A percentile compares a stretch with the other conserved stretches of the same genome.
Conservation (phyloP, 805 yeast species). For the Yamadazyma philogaea region DNA sequence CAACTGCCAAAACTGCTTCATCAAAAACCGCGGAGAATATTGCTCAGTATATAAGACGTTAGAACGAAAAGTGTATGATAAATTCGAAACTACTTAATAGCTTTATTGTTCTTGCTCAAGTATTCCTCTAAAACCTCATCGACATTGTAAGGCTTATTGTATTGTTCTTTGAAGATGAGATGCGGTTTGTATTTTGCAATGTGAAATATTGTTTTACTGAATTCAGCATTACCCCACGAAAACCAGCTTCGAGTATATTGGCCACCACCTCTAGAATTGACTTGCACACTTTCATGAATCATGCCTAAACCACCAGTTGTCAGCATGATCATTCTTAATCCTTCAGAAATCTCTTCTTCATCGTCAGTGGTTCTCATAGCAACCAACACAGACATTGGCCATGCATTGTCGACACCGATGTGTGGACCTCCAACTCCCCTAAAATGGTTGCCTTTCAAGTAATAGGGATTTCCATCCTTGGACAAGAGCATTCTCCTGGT, state of each 20-base stretch:
- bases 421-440: slow-evolving; percentile 92
- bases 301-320: slow-evolving; percentile 75
- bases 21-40: slow-evolving; percentile 70
- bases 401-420: slow-evolving; percentile 72
- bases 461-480: slow-evolving; percentile 76
- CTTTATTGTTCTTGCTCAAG: not conserved
- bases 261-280: slow-evolving; percentile 45
- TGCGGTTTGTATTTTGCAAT: slow-evolving; percentile 72
- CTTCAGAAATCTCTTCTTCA: slow-evolving; percentile 59
- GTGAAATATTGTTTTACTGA: slow-evolving; percentile 81
- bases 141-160: slow-evolving; percentile 26
- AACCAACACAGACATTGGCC: slow-evolving; percentile 87
- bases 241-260: slow-evolving; percentile 85
- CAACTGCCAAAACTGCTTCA: slow-evolving; percentile 57
- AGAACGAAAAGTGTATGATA: slow-evolving; percentile 9
- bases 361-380: slow-evolving; percentile 71
- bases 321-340: slow-evolving; percentile 50
- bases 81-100: not conserved
- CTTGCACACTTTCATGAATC: slow-evolving; percentile 80
- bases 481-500: slow-evolving; percentile 75
- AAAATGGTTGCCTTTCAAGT: slow-evolving; percentile 56
- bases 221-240: slow-evolving; percentile 91
- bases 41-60: slow-evolving; percentile 57
- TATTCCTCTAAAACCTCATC: slow-evolving; percentile 19
- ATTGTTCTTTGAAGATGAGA: slow-evolving; percentile 54